Evolutionary conservation across 768 basidiomycete genomes (phyloP).

Genomic region (Hericium alpestre): DNA sequence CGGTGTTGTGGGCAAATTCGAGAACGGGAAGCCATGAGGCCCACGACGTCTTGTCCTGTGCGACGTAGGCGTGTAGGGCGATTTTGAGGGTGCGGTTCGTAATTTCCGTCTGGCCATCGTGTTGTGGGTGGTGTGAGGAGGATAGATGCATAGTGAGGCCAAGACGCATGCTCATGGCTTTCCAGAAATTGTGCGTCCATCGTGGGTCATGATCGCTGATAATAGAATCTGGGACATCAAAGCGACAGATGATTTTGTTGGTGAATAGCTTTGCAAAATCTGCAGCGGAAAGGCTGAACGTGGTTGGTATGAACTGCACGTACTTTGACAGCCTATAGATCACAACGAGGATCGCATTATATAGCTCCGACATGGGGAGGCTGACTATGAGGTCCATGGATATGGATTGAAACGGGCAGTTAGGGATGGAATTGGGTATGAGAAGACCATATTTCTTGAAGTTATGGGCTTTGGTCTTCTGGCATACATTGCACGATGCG

Average conservation of each 20-base stretch:
- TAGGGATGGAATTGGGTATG: too few species aligned
- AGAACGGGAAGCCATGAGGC: not conserved
- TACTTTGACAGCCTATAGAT: too few species aligned
- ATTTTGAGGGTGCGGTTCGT: not conserved
- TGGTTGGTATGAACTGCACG: too few species aligned
- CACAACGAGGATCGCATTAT: too few species aligned
- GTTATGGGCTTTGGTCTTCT: too few species aligned
- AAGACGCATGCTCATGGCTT: not conserved
- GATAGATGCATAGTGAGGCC: not conserved
- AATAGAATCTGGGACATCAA: not conserved
- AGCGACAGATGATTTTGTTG: not conserved
- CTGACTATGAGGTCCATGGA: too few species aligned
- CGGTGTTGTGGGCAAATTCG: constrained; percentile 10
- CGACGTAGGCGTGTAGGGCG: not conserved
- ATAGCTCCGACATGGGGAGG: too few species aligned
- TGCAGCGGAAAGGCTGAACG: too few species aligned
- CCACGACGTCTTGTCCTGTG: not conserved
- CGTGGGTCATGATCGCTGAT: not conserved
- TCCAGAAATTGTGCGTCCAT: not conserved
- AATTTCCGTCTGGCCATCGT: constrained; percentile 1
- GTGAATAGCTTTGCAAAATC: too few species aligned
- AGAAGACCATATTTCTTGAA: too few species aligned
- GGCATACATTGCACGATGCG: too few species aligned
- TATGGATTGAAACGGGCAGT: too few species aligned
- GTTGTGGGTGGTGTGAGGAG: not conserved